Evolutionary conservation across 1,284 basidiomycete genomes (phyloP), one percentile per base, ranked within the genome.

Genomic region (Hypsizygus ulmarius): DNA sequence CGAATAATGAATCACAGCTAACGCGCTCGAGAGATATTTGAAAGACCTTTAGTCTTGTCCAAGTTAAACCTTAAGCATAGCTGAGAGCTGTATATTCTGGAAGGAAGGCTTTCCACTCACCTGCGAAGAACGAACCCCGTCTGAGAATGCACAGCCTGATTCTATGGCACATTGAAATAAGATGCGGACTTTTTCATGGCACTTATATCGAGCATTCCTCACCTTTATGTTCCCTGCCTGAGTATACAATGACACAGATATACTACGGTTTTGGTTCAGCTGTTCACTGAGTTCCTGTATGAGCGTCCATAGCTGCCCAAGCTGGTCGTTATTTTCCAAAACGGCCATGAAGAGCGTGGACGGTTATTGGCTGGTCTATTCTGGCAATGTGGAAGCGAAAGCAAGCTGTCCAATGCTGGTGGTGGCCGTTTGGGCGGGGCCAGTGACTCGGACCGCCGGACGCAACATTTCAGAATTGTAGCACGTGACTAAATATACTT

Each of bases 81-180:
- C 44, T 8, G 33, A 9, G 21, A 21, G 32, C 21, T 32, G 19
- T 12, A 52, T 11, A 47, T 30, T n/a, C n/a, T 21, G 32, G 16
- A 27, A 37, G 9, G 29, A n/a, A 18, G 43, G 21, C 36, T 29
- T 35, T 19, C 25, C 40, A 70, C 79, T 35, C 55, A 86, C 73
- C 93, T 81, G 50, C 95, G 80, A 32, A 99, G 70, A 5, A 97
- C 93, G 66, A 95, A 99, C 1, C 96, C 96, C 0, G 92, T 93
- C 59, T 88, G 82, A 19, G 82, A 76, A 62, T 87, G 82, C 12
- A 81, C 64, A 3, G 83, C 80, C 64, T 86, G 82, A 30, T 69
- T 73, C 84, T 87, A 59, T 16, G 45, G 3, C 15, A 53, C 10
- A n/a, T 41, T 44, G 10, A 27, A 42, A 46, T 33, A 21, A 5